Base-by-base conservation (phyloP, 2,329 filamentous ascomycete species). In the Penicillium polonicum region DNA sequence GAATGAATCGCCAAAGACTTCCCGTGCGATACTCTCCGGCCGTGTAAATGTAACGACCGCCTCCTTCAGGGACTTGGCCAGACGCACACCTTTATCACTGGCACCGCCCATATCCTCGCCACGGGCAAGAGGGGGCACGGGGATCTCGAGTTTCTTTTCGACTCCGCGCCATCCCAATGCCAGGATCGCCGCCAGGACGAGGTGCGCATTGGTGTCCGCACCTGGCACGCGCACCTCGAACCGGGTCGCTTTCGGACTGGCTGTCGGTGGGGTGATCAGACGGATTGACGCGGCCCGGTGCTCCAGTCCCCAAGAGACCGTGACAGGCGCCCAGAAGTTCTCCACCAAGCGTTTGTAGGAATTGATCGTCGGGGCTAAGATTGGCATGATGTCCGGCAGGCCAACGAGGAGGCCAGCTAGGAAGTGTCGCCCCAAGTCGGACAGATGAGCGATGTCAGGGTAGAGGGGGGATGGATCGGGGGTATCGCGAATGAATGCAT, bases 311-410 rank as follows among this genome's bases (percentile, higher is more conserved):
- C 94, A 99, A 0, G 91, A 96, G 0, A 97, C 94, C 0, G 93
- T 97, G 6, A 99, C 94, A 0, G 94, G 94, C 0, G 94, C 94
- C 94, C 94, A 99, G 78, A 97, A 97, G 78, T 97, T 97, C 80
- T 99, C 94, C 2, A 99, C 94, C 0, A 99, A 83, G 4, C 94
- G 88, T 79, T 99, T 99, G 82, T 99, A 99, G 60, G 91, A 96
- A 82, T 99, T 99, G 70, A 99, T 85, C 1, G 91, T 99, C 0
- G 94, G 94, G 0, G 93, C 94, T 13, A 99, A 82, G 58, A 97
- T 81, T 0, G 94, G 94, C 94, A 99, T 99, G 65, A 97, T 86
- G 70, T 97, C 91, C 2, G 94, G 91, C 4, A 99, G 83, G 15
- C 93, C 94, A 25, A 91, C 88, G 0, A 99, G 82, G 2, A 99